Evolutionary conservation across 2,329 filamentous ascomycete species (phyloP).

Genomic region (Colletotrichum melonis): DNA sequence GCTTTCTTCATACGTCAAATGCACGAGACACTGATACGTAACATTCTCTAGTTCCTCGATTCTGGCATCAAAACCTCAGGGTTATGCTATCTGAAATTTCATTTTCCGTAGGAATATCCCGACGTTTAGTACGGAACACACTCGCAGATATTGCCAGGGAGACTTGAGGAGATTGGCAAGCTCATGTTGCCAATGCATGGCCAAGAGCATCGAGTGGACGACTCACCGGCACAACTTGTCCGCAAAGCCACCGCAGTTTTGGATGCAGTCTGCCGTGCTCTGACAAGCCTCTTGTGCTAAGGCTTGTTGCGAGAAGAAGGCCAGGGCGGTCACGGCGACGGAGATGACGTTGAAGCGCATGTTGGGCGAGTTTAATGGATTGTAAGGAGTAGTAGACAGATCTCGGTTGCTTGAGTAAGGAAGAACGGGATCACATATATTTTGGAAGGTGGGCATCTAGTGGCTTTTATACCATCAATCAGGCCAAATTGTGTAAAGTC

Average conservation of each 20-base stretch:
- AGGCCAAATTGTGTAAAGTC: not conserved
- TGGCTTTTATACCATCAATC: not conserved
- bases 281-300: not conserved
- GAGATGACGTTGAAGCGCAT: not conserved
- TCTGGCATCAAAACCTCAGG: too few species aligned
- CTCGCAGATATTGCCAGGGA: not conserved
- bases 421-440: not conserved
- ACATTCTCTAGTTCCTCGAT: too few species aligned
- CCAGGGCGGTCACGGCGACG: not conserved
- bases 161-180: not conserved
- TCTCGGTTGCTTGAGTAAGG: too few species aligned
- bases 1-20: too few species aligned
- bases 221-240: not conserved
- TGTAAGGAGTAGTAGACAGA: too few species aligned
- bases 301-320: not conserved
- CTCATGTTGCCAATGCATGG: not conserved
- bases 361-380: not conserved
- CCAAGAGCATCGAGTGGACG: constrained; percentile 38
- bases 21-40: too few species aligned
- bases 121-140: not conserved
- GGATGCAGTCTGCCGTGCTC: not conserved
- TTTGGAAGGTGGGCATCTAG: not conserved
- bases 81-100: too few species aligned
- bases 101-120: not conserved
- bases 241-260: not conserved